These are phyloP conservation scores for Saxispiralis lemnorum DNA, from an alignment of 495 filamentous ascomycete genomes.

Conservation along the genomic window DNA sequence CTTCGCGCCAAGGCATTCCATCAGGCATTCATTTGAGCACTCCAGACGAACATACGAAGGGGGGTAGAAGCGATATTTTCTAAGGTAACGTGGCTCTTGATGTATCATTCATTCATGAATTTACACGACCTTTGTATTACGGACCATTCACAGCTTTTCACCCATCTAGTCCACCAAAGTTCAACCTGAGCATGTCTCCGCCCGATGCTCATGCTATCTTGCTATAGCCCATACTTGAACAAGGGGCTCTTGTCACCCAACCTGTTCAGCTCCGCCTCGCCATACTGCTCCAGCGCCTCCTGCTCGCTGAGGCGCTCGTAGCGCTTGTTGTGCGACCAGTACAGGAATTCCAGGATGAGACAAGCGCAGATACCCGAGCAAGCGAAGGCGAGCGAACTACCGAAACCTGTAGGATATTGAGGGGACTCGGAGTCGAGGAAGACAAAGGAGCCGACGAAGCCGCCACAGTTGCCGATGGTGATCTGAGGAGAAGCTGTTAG, in stretches of 20 bases:
- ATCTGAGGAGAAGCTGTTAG: conserved; percentile 2
- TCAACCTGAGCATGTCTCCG: too few species aligned
- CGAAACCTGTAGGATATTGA: conserved; percentile 16
- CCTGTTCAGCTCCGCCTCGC: conserved; percentile 24
- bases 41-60: too few species aligned
- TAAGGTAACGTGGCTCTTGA: too few species aligned
- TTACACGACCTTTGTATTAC: too few species aligned
- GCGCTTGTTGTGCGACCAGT: conserved; percentile 19
- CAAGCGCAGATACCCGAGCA: conserved; percentile 29
- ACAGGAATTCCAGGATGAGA: conserved; percentile 24
- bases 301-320: conserved; percentile 18
- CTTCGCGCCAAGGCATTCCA: too few species aligned
- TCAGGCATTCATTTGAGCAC: too few species aligned
- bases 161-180: too few species aligned
- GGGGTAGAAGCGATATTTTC: too few species aligned
- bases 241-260: conserved; percentile 30
- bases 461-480: conserved; percentile 13
- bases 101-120: too few species aligned
- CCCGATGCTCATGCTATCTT: too few species aligned
- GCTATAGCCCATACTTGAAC: conserved; percentile 25
- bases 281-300: conserved; percentile 22
- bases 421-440: conserved; percentile 11
- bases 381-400: conserved; percentile 25
- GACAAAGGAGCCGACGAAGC: conserved; percentile 13
- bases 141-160: too few species aligned